Conservation (phyloP, 2,329 filamentous ascomycete genomes). For the Botrytis sinoallii region DNA sequence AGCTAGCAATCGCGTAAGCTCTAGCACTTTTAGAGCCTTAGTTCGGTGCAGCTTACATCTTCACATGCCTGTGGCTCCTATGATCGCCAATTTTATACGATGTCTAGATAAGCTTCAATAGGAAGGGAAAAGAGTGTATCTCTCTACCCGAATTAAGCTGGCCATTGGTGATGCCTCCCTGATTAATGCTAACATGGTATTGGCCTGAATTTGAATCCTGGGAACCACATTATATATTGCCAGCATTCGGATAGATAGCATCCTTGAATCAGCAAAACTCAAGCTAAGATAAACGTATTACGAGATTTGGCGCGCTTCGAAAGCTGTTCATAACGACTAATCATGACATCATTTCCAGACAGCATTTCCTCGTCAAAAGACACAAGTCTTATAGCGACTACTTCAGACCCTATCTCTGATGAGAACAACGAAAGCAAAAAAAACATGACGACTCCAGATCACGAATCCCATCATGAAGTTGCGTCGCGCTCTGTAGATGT, state of each 20-base stretch:
- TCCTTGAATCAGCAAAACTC: neutral
- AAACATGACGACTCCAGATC: neutral
- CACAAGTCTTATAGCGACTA: neutral
- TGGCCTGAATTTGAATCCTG: too few species aligned
- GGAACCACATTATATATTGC: neutral
- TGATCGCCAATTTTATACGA: too few species aligned
- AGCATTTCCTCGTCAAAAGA: too few species aligned
- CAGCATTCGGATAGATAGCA: neutral
- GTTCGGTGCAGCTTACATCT: too few species aligned
- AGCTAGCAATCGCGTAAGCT: neutral
- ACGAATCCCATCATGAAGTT: neutral
- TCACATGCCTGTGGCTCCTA: too few species aligned
- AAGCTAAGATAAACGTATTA: too few species aligned
- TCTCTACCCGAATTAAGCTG: too few species aligned
- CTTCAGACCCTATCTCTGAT: neutral
- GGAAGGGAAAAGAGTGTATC: neutral
- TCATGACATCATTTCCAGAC: neutral
- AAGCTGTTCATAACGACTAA: neutral
- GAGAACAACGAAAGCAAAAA: neutral
- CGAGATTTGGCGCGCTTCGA: neutral
- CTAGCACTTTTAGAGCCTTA: neutral
- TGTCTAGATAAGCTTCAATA: neutral
- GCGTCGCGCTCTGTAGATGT: neutral
- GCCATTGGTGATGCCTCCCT: too few species aligned
- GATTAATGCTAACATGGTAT: too few species aligned